A percentile compares a stretch with the other conserved stretches of the same genome.
Conservation (phyloP, 169 alveolate genomes). For the Perkinsus marinus region DNA sequence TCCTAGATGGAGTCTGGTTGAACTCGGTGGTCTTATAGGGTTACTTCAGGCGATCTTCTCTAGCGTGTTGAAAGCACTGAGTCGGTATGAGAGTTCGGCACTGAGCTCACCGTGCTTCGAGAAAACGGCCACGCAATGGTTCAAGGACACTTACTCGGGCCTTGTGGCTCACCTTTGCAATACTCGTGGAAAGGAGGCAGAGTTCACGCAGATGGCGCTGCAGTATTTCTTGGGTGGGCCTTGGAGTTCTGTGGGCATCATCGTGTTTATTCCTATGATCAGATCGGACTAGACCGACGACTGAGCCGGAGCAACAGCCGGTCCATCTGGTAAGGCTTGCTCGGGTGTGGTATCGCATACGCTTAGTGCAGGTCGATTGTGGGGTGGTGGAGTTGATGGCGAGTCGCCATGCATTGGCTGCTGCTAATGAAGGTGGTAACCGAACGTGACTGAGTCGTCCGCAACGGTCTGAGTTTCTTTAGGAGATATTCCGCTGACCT, state of each 20-base stretch:
- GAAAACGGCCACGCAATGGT: not conserved
- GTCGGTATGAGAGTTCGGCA: not conserved
- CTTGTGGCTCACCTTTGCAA: not conserved
- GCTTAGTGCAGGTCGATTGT: not conserved
- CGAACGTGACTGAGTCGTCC: not conserved
- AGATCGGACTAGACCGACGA: not conserved
- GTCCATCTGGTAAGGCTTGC: not conserved
- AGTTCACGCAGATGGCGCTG: not conserved
- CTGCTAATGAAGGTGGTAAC: not conserved
- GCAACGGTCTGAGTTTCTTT: not conserved
- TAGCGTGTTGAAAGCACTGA: not conserved
- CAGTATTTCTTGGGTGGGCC: not conserved
- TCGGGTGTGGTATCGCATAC: not conserved
- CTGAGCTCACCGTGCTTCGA: not conserved
- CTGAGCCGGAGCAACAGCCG: not conserved
- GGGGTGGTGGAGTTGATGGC: not conserved
- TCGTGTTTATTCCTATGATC: not conserved
- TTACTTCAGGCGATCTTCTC: not conserved
- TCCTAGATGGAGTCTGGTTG: no score
- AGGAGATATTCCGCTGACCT: not conserved
- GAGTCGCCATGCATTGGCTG: not conserved
- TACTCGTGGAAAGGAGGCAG: not conserved
- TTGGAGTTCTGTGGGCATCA: not conserved
- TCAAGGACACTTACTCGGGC: not conserved
- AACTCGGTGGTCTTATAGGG: no score